phyloP scores from a whole-genome alignment of 164 flowering plant species.

The Euptelea pleiosperma region DNA sequence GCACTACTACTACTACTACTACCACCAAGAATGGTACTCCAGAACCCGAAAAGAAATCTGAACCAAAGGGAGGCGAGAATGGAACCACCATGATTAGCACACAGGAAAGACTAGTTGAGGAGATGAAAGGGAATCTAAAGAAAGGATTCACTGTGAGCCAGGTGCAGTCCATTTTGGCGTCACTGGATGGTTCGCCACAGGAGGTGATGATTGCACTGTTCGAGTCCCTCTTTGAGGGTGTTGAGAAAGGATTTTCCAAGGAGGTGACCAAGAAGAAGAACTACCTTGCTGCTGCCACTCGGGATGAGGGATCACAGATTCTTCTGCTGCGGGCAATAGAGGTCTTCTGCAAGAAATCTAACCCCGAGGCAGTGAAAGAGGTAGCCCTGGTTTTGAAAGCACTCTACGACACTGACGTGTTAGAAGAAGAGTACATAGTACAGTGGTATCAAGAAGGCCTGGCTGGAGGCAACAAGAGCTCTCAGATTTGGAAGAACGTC shows the following conservation, averaged over 20 bases:
- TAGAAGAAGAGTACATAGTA: slow-evolving; percentile 60
- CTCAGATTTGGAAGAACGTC: slow-evolving; percentile 55
- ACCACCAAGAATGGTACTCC: slow-evolving; percentile 13
- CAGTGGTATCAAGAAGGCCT: slow-evolving; percentile 54
- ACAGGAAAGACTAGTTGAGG: slow-evolving; percentile 30
- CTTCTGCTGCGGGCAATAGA: slow-evolving; percentile 46
- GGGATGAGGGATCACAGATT: slow-evolving; percentile 44
- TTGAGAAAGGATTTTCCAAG: slow-evolving; percentile 57
- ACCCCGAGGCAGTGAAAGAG: slow-evolving; percentile 46
- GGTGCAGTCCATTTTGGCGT: slow-evolving; percentile 29
- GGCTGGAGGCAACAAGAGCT: slow-evolving; percentile 32
- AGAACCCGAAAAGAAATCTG: slow-evolving; percentile 23
- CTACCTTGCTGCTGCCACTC: slow-evolving; percentile 40
- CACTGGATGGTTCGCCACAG: slow-evolving; percentile 36
- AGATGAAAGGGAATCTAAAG: slow-evolving; percentile 36
- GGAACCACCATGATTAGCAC: not conserved
- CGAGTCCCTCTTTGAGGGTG: slow-evolving; percentile 54
- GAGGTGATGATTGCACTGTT: slow-evolving; percentile 43
- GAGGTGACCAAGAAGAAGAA: slow-evolving; percentile 55
- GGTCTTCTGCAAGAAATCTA: slow-evolving; percentile 39
- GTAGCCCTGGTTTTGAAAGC: slow-evolving; percentile 56
- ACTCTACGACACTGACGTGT: slow-evolving; percentile 56
- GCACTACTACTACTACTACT: not conserved
- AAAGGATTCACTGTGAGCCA: slow-evolving; percentile 41
- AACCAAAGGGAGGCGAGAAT: slow-evolving; percentile 1